A percentile compares a stretch with the other conserved stretches of the same genome.
These are phyloP conservation scores for Camelina hispida DNA, from an alignment of 345 rosid genomes.

Conservation along the genomic window DNA sequence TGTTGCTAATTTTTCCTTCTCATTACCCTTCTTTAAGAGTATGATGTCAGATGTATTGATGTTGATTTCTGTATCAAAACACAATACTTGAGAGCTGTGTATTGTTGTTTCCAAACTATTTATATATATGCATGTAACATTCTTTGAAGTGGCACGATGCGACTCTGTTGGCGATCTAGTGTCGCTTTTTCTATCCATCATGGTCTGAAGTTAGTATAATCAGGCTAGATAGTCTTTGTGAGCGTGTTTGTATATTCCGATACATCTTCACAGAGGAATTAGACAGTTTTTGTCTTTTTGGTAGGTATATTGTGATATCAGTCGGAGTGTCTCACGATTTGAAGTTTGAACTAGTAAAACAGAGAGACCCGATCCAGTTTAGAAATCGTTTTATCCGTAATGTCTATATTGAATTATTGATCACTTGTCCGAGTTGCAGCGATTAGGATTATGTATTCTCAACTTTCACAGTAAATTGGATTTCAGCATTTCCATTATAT, in stretches of 20 bases:
- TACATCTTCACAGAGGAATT: too few species aligned
- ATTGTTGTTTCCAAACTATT: constrained; percentile 29
- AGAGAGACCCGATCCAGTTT: not conserved
- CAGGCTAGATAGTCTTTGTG: not conserved
- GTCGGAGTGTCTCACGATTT: not conserved
- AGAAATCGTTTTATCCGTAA: not conserved
- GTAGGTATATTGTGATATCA: not conserved
- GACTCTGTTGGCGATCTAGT: too few species aligned
- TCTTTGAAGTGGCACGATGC: not conserved
- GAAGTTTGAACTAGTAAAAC: too few species aligned
- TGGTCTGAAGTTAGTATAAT: not conserved
- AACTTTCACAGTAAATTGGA: not conserved
- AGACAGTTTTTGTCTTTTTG: too few species aligned
- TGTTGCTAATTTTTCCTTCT: constrained; percentile 1
- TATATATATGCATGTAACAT: constrained; percentile 9
- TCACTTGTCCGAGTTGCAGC: not conserved
- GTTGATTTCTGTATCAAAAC: constrained; percentile 25
- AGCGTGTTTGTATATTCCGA: not conserved
- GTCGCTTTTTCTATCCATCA: not conserved
- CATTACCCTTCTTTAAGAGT: constrained; percentile 3
- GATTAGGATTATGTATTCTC: not conserved
- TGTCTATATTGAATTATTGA: not conserved
- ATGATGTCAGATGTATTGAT: constrained; percentile 15
- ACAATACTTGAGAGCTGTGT: constrained; percentile 23
- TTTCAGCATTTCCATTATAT: not conserved